These are phyloP conservation scores for Vaccinium macrocarpon DNA, from an alignment of 148 eudicot genomes.

Conservation along the genomic window DNA sequence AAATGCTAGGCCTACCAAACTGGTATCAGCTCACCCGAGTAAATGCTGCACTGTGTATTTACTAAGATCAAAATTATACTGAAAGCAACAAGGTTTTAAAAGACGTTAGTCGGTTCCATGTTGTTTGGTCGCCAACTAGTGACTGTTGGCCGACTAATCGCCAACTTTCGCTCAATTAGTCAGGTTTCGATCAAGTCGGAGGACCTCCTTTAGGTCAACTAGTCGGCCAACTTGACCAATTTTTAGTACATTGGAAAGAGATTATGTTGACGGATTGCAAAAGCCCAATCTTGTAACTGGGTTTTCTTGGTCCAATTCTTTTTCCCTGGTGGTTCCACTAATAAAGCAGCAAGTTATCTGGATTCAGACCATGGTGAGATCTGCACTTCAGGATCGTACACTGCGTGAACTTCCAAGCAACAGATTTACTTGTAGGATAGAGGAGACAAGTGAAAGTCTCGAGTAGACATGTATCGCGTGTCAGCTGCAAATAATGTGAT, in stretches of 20 bases:
- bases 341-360: not conserved
- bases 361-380: not conserved
- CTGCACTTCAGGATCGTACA: not conserved
- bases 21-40: not conserved
- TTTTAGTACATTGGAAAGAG: too few relatives aligned
- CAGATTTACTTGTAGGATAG: not conserved
- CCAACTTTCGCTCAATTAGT: too few relatives aligned
- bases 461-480: not conserved
- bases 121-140: too few relatives aligned
- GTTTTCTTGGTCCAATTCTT: not conserved
- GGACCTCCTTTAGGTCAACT: too few relatives aligned
- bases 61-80: not conserved
- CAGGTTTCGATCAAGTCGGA: too few relatives aligned
- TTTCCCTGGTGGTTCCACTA: not conserved
- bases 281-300: not conserved
- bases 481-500: not conserved
- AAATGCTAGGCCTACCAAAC: not conserved
- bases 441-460: not conserved
- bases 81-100: too few relatives aligned
- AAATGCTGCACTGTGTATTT: not conserved
- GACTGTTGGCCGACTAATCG: too few relatives aligned
- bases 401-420: not conserved
- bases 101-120: too few relatives aligned
- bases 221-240: too few relatives aligned
- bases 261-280: not conserved